phyloP scores from a whole-genome alignment of 176 grass and related monocot species.

The Bolboschoenus planiculmis region DNA sequence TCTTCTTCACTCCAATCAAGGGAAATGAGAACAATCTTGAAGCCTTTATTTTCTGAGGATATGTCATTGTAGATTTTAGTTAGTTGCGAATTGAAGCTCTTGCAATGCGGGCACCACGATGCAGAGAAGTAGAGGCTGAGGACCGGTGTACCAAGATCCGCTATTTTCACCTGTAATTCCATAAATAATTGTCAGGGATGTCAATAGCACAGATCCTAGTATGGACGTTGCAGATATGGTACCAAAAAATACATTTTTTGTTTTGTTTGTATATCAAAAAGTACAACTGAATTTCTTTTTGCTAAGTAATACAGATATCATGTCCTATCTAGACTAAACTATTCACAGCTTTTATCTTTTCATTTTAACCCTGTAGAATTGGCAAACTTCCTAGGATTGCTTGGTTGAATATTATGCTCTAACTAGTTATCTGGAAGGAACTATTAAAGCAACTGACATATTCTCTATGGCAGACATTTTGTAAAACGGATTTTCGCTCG shows the following conservation, averaged over 20 bases:
- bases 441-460: neutral
- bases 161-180: conserved; percentile 43
- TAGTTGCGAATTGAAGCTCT: conserved; percentile 51
- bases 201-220: neutral
- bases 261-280: neutral
- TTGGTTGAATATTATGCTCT: too few species aligned
- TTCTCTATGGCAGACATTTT: neutral
- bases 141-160: conserved; percentile 33
- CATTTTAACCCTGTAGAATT: neutral
- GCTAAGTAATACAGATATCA: neutral
- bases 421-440: too few species aligned
- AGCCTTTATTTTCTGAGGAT: conserved; percentile 41
- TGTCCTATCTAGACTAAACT: neutral
- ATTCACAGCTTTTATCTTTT: neutral
- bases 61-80: conserved; percentile 60
- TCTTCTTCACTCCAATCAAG: conserved; percentile 34
- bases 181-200: neutral
- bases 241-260: neutral
- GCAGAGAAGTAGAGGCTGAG: conserved; percentile 81
- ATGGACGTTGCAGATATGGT: neutral
- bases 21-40: conserved; percentile 47
- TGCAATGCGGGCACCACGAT: conserved; percentile 65
- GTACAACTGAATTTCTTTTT: neutral
- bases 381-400: neutral
- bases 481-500: neutral